Base-by-base conservation (phyloP, 306 rosid genomes). In the Quercus glauca region DNA sequence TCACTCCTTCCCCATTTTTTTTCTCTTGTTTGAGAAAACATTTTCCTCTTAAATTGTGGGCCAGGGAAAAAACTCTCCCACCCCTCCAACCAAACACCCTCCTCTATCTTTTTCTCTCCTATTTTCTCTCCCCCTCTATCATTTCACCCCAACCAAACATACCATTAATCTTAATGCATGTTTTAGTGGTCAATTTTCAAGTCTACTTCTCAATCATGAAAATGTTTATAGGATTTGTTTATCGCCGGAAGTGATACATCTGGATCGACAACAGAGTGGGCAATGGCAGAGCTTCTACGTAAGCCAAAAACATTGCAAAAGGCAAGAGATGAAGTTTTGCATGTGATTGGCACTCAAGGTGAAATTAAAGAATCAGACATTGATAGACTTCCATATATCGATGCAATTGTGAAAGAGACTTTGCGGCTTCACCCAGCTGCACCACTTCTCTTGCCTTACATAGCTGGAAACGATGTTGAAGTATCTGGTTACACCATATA, bases 191-290 rank as follows among this genome's bases (percentile, higher is more conserved):
- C 53, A 49, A 49, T 49, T 13, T 49, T 49, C 53, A 10, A 49
- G 17, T 10, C 4, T 49, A 10, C 29, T 8, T 21, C 9, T 49
- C 15, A 49, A 9, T n/a, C 25, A 20, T 58, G 26, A 20, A 58
- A 58, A 7, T 58, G 5, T 61, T 61, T 45, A 69, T 81, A 89
- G 93, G 93, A 90, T 87, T 73, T 90, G 68, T 87, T 87, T 19
- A 84, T 90, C 0, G 91, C 90, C 0, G 93, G 91, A 41, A 87
- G 90, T 65, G 93, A 90, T 58, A 87, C 93, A 3, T 83, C 90
- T 11, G 93, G 88, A 51, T 74, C 81, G 67, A 87, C 90, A 67
- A 78, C 84, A 23, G 94, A 90, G 33, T 90, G 94, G 94, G 89
- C 89, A 17, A 86, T 90, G 94, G 84, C 94, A 26, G 91, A 90